A percentile compares a stretch with the other conserved stretches of the same genome.
These are phyloP conservation scores for Litsea cubeba DNA, from an alignment of 164 flowering plant species.

Conservation along the genomic window DNA sequence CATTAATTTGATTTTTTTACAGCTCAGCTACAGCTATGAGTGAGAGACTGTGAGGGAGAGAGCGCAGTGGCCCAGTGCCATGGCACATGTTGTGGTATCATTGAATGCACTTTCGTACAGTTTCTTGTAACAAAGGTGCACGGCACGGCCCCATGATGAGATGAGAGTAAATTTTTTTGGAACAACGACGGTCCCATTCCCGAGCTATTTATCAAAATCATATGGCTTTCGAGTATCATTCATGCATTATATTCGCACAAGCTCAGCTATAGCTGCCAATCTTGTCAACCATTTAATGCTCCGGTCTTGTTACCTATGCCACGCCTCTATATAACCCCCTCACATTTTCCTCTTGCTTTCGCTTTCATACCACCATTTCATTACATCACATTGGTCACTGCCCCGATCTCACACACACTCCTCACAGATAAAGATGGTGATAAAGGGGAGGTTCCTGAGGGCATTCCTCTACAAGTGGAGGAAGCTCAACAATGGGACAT, in stretches of 20 bases:
- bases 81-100: neutral
- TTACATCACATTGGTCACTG: slow-evolving; percentile 2
- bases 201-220: no score
- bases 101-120: slow-evolving; percentile 51
- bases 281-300: neutral
- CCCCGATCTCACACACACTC: neutral
- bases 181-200: neutral
- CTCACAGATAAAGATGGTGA: slow-evolving; percentile 14
- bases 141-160: neutral
- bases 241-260: neutral
- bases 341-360: slow-evolving; percentile 4
- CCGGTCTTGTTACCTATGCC: neutral
- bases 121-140: slow-evolving; percentile 31
- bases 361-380: slow-evolving; percentile 4
- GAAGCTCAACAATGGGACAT: slow-evolving; percentile 36
- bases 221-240: neutral
- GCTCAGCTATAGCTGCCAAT: slow-evolving; percentile 27
- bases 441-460: slow-evolving; percentile 34
- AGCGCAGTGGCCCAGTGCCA: slow-evolving; percentile 2
- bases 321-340: neutral
- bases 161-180: neutral
- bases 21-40: neutral
- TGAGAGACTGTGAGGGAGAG: slow-evolving; percentile 11
- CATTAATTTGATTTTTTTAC: neutral
- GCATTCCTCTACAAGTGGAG: slow-evolving; percentile 47